phyloP scores from a whole-genome alignment of 1,139 yeast species.

The Suzukiozyma palmioleophila region DNA sequence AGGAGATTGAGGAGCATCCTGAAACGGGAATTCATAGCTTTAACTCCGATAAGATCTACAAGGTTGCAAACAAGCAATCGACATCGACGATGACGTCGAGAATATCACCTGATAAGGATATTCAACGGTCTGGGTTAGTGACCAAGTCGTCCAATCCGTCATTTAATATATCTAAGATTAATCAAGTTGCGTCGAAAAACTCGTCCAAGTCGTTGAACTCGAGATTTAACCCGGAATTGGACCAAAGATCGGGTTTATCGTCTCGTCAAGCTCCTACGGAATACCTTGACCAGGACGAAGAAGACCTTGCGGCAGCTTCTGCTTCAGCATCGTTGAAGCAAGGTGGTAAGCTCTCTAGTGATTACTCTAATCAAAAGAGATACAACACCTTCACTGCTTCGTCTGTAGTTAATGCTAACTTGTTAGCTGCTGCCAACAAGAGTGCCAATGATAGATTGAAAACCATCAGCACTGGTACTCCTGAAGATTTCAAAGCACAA shows the following conservation, averaged over 20 bases:
- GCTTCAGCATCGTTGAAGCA: constrained; percentile 35
- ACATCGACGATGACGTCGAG: constrained; percentile 44
- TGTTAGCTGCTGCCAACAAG: constrained; percentile 57
- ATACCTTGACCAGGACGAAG: constrained; percentile 25
- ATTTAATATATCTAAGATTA: constrained; percentile 39
- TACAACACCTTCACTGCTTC: constrained; percentile 33
- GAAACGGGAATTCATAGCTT: constrained; percentile 38
- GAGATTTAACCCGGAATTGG: constrained; percentile 42
- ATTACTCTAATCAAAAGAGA: constrained; percentile 25
- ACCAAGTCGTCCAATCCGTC: constrained; percentile 23
- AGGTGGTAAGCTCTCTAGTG: constrained; percentile 23
- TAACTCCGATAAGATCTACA: constrained; percentile 33
- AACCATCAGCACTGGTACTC: constrained; percentile 30
- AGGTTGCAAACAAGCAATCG: constrained; percentile 41
- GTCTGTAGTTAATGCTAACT: constrained; percentile 49
- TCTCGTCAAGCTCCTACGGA: constrained; percentile 20
- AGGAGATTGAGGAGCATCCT: constrained; percentile 10
- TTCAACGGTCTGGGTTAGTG: constrained; percentile 42
- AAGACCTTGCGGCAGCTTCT: constrained; percentile 31
- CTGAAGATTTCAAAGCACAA: constrained; percentile 34
- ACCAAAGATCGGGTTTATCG: constrained; percentile 40
- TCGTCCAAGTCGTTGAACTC: constrained; percentile 38
- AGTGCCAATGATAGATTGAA: constrained; percentile 53
- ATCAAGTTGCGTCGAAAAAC: constrained; percentile 40
- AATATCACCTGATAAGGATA: constrained; percentile 41